A percentile compares a stretch with the other conserved stretches of the same genome.
Evolutionary conservation across 352 stramenopile species (phyloP).

Genomic region (Globisporangium cylindrosporum): DNA sequence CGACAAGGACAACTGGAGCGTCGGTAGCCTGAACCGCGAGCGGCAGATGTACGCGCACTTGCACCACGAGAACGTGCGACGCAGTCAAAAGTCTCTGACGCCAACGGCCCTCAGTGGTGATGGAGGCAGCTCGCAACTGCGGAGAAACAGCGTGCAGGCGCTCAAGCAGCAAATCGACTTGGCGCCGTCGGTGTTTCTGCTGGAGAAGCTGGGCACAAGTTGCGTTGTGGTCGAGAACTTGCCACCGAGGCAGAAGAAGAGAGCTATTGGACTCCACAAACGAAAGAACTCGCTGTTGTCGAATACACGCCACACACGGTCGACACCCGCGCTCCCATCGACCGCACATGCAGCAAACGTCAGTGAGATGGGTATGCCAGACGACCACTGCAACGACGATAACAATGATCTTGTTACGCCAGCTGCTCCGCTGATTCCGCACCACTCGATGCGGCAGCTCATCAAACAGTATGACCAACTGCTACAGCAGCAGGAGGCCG

Average conservation of each 20-base stretch:
- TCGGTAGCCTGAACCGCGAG: constrained; percentile 72
- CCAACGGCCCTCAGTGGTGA: constrained; percentile 10
- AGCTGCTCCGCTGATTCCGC: neutral
- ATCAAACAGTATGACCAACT: constrained; percentile 50
- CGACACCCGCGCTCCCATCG: neutral
- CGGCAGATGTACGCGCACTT: constrained; percentile 75
- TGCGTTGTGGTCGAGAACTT: constrained; percentile 54
- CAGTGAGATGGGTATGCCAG: neutral
- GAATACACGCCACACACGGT: neutral
- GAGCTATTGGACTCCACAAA: constrained; percentile 6
- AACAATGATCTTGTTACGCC: neutral
- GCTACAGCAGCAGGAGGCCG: constrained; percentile 26
- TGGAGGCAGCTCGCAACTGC: constrained; percentile 29
- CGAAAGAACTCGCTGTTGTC: constrained; percentile 11
- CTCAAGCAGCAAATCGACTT: constrained; percentile 42
- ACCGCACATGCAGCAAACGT: neutral
- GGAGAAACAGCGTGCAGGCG: constrained; percentile 27
- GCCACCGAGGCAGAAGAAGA: neutral
- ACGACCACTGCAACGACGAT: too few species aligned
- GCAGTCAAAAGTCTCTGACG: constrained; percentile 43
- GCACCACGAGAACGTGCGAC: constrained; percentile 62
- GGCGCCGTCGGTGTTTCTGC: constrained; percentile 59
- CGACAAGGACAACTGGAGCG: constrained; percentile 81
- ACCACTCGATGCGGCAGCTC: constrained; percentile 34
- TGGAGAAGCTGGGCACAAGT: constrained; percentile 56